Conservation (phyloP, 441 rosid species). For the Metrosideros polymorpha region DNA sequence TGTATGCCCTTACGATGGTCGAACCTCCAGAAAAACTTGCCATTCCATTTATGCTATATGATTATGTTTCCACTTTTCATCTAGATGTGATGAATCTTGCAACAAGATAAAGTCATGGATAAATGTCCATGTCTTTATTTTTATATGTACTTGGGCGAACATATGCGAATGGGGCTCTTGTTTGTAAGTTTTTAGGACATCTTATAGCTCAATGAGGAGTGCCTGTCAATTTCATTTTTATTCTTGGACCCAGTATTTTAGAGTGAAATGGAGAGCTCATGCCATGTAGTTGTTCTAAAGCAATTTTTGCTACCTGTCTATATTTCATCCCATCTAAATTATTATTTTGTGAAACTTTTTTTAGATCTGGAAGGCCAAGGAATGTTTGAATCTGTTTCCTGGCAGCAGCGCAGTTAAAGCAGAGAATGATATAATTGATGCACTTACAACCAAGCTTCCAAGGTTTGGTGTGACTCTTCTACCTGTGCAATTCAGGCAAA, state of each 20-base stretch:
- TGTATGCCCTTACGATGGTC: not conserved
- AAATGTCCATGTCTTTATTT: not conserved
- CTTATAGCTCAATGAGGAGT: not conserved
- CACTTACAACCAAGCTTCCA: conserved; percentile 86
- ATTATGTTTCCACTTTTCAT: not conserved
- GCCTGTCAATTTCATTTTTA: not conserved
- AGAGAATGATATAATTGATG: conserved; percentile 80
- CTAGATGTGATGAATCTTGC: not conserved
- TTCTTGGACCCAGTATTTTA: not conserved
- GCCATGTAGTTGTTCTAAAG: not conserved
- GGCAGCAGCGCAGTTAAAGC: conserved; percentile 76
- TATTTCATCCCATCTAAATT: not conserved
- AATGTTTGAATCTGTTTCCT: conserved; percentile 81
- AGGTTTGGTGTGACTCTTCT: conserved; percentile 88
- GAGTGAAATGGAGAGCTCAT: not conserved
- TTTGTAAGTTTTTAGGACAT: not conserved
- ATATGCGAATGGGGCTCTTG: not conserved
- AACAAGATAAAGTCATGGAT: not conserved
- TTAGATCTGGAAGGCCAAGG: conserved; percentile 99
- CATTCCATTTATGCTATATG: not conserved
- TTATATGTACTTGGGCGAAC: not conserved
- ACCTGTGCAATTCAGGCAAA: conserved; percentile 94
- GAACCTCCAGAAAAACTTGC: not conserved
- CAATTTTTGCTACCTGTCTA: not conserved
- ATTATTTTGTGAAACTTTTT: conserved; percentile 11